Evolutionary conservation across 768 basidiomycete genomes (phyloP), one percentile per base, ranked within the genome.

Genomic region (Punctularia strigosozonata): DNA sequence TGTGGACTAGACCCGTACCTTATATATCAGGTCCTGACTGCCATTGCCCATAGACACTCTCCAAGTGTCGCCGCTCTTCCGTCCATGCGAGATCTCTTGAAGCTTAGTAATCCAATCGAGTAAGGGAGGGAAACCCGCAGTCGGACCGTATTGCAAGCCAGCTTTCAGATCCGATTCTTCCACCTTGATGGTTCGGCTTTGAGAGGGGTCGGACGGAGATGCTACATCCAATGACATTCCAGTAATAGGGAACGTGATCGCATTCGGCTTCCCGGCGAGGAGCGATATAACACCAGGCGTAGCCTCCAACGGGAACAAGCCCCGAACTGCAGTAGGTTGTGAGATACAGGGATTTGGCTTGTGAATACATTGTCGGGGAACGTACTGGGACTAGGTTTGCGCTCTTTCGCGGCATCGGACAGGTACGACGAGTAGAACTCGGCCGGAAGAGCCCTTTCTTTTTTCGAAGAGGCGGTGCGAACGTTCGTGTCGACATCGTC

Each of bases 191-290:
- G 64, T 55, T 2, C 62, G 60, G 23, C 77, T 72, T 38, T 66
- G 54, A 15, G 50, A 44, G 8, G 63, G 60, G 40, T 71, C 59
- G 18, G 53, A 56, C 3, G 72, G 73, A 8, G 74, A 71, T 15
- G 67, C 62, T 3, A 76, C 67, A 2, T 65, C 73, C 56, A 86
- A 76, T 40, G 71, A 77, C 48, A 98, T 63, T 0, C 80, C 77
- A 2, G 78, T 77, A 62, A 98, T 86, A 1, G 94, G 94, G 63
- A 97, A 98, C 15, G 87, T 83, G n/a, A 69, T 64, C 6, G 79
- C 69, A 51, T 94, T 92, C 5, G 94, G 94, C 57, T 92, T 90
- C 20, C 94, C 94, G 0, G 90, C 91, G 5, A 92, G 73, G 23
- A 91, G 56, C 3, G 82, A 86, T 40, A 91, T 77, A 25, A 87